Conservation (phyloP, 148 eudicot genomes). For the Vaccinium myrtillus region DNA sequence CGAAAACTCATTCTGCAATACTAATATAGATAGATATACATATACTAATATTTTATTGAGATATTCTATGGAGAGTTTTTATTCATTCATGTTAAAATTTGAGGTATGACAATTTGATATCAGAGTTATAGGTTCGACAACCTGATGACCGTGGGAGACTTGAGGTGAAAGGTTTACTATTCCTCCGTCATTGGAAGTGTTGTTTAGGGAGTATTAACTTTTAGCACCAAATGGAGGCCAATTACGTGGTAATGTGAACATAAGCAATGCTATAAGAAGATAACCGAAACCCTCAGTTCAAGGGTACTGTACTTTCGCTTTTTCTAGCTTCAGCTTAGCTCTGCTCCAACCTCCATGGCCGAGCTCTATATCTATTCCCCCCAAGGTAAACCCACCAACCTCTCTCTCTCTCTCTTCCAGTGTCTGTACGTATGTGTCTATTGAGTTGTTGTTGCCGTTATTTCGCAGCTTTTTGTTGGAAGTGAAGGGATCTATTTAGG, state of each 20-base stretch:
- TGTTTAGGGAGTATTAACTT: too few species aligned
- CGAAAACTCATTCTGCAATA: too few species aligned
- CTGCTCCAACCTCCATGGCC: conserved; percentile 24
- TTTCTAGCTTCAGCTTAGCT: conserved; percentile 7
- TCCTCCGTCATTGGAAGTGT: too few species aligned
- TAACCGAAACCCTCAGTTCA: neutral
- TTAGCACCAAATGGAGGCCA: neutral
- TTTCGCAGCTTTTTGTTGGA: conserved; percentile 9
- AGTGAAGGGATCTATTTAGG: conserved; percentile 1
- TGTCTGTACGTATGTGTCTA: neutral
- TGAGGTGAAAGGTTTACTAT: too few species aligned
- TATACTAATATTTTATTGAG: too few species aligned
- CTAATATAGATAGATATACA: too few species aligned
- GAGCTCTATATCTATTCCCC: conserved; percentile 46
- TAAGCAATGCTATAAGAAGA: conserved; percentile 4
- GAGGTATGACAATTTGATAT: too few species aligned
- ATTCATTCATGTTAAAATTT: too few species aligned
- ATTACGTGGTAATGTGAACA: neutral
- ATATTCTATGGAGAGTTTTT: too few species aligned
- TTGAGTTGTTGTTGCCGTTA: neutral
- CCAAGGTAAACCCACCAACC: conserved; percentile 26
- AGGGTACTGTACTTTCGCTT: neutral
- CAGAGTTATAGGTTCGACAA: too few species aligned
- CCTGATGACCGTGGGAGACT: too few species aligned
- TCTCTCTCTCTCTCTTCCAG: neutral